Evolutionary conservation across 495 filamentous ascomycete genomes (phyloP), one percentile per base, ranked within the genome.

Genomic region (Aspergillus nanangensis): DNA sequence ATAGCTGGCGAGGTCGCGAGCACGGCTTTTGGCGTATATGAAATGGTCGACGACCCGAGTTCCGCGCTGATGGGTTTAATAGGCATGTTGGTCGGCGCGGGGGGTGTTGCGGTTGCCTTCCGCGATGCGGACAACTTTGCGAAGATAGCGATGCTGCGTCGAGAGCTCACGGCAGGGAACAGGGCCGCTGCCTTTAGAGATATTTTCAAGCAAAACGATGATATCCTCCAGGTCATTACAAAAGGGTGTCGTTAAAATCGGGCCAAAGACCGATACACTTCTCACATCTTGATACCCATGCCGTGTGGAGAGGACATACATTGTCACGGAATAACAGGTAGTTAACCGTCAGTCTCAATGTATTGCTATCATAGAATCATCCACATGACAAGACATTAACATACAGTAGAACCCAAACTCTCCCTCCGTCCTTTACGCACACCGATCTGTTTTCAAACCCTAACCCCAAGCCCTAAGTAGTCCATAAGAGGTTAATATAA

Each of bases 81-180:
- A 14, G 41, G 41, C 1, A 44, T 44, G 41, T 33, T 44, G 41
- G 21, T 44, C 8, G 41, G 41, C n/a, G 41, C 25, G 3, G 41
- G 41, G 7, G 11, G n/a, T 10, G 19, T 44, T 9, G 14, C 41
- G 3, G 32, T 31, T 24, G 41, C n/a, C 0, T 11, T 18, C 1
- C 41, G 41, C 1, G 25, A 33, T 20, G 41, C 41, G 9, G 33
- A 31, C 23, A 29, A 29, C 1, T 11, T 44, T 17, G 27, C 8
- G 13, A 33, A 44, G 23, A 29, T 44, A 14, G 41, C 41, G 3
- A 29, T 11, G 5, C 25, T 29, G 7, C 25, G 25, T 29, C 25
- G 25, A 11, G 25, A 29, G 5, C 11, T 29, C 7, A 29, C 25
- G 5, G 25, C 5, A 11, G 25, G 25, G 11, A 5, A 29, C 7